These are phyloP conservation scores for Rhodotorula sp. DNA, from an alignment of 1,284 basidiomycete species.

Conservation along the genomic window DNA sequence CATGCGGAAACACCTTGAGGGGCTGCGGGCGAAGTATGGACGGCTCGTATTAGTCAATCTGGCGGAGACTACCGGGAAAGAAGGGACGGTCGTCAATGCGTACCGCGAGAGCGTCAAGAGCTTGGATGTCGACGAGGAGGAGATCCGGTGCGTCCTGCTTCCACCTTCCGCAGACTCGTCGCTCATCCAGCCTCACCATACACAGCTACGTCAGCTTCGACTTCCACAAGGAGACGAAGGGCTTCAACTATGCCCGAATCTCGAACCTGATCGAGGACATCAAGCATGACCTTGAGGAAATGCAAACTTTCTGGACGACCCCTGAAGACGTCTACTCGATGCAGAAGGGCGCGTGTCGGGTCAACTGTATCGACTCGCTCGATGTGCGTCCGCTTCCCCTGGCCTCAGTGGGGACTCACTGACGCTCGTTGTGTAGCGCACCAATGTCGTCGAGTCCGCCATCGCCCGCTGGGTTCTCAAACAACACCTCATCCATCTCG, in stretches of 20 bases:
- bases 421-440: slow-evolving; percentile 55
- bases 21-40: slow-evolving; percentile 68
- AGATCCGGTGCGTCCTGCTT: slow-evolving; percentile 58
- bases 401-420: neutral
- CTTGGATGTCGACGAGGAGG: slow-evolving; percentile 50
- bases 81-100: slow-evolving; percentile 72
- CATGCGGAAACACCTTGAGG: slow-evolving; percentile 71
- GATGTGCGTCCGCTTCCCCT: slow-evolving; percentile 23
- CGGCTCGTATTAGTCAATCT: slow-evolving; percentile 81
- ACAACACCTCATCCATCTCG: slow-evolving; percentile 76
- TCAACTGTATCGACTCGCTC: slow-evolving; percentile 82
- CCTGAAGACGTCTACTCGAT: slow-evolving; percentile 67
- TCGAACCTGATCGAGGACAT: slow-evolving; percentile 69
- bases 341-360: slow-evolving; percentile 78
- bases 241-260: slow-evolving; percentile 93
- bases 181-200: neutral
- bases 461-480: slow-evolving; percentile 79
- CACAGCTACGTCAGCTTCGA: slow-evolving; percentile 31
- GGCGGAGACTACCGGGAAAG: slow-evolving; percentile 85
- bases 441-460: slow-evolving; percentile 89
- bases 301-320: slow-evolving; percentile 81
- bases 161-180: neutral
- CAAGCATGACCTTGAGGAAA: slow-evolving; percentile 71
- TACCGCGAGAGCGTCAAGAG: slow-evolving; percentile 69
- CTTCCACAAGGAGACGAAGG: slow-evolving; percentile 84